A percentile compares a stretch with the other conserved stretches of the same genome.
phyloP scores from a whole-genome alignment of 768 basidiomycete species.

The Termitomyces sp. region DNA sequence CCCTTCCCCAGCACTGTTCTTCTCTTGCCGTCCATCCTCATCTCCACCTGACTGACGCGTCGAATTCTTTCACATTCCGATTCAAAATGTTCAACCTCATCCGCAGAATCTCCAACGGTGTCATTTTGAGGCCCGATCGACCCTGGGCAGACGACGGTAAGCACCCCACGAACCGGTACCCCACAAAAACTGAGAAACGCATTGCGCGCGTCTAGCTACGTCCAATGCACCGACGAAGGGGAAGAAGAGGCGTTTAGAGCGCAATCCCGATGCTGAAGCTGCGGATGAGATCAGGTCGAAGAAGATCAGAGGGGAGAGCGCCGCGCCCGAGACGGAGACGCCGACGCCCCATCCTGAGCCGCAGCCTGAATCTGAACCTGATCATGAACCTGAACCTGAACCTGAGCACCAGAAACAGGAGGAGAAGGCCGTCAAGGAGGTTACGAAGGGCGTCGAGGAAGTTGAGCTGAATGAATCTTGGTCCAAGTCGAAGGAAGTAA shows the following conservation, averaged over 20 bases:
- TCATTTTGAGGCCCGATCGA: constrained; percentile 65
- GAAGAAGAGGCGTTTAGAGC: constrained; percentile 55
- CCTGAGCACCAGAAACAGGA: constrained; percentile 28
- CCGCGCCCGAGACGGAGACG: constrained; percentile 19
- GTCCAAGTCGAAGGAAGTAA: constrained; percentile 3
- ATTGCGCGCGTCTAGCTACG: constrained; percentile 42
- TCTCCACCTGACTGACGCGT: neutral
- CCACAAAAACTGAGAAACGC: constrained; percentile 18
- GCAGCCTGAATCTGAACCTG: neutral
- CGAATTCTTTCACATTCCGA: neutral
- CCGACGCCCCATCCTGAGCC: neutral
- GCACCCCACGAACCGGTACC: constrained; percentile 16
- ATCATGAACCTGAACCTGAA: neutral
- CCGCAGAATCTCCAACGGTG: constrained; percentile 63
- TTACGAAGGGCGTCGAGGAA: constrained; percentile 63
- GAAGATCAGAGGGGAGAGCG: constrained; percentile 39
- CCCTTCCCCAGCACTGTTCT: neutral
- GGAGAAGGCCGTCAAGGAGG: constrained; percentile 59
- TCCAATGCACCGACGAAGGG: constrained; percentile 69
- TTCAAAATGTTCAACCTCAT: constrained; percentile 62
- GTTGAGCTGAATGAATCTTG: constrained; percentile 54
- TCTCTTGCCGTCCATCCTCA: neutral
- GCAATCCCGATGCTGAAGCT: constrained; percentile 32
- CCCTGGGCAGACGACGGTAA: constrained; percentile 77
- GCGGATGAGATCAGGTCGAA: constrained; percentile 32